These are phyloP conservation scores for Teratosphaeria nubilosa DNA, from an alignment of 2,329 filamentous ascomycete genomes.

Conservation along the genomic window DNA sequence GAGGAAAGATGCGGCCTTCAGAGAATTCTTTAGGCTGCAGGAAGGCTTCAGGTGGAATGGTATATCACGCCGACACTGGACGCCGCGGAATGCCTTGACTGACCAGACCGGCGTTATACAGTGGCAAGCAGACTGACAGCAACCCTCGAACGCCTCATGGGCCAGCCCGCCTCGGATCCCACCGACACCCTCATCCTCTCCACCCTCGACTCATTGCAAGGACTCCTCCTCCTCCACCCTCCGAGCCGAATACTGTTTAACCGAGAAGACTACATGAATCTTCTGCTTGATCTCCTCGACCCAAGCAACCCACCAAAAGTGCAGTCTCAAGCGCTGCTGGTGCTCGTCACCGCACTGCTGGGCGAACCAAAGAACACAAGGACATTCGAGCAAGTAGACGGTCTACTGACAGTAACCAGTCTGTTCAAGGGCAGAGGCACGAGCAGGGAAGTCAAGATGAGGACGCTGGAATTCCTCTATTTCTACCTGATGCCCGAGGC, in stretches of 20 bases:
- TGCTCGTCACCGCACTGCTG: constrained; percentile 79
- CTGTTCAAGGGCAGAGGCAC: constrained; percentile 86
- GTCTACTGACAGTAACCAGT: constrained; percentile 80
- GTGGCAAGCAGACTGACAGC: constrained; percentile 76
- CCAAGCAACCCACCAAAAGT: constrained; percentile 77
- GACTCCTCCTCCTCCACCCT: constrained; percentile 76
- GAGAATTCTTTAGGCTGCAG: constrained; percentile 93
- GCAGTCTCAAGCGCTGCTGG: constrained; percentile 80
- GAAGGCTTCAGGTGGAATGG: constrained; percentile 96
- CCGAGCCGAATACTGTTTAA: constrained; percentile 80
- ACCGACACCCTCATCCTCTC: constrained; percentile 84
- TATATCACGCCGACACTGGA: constrained; percentile 23
- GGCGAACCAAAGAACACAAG: constrained; percentile 80
- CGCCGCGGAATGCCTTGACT: neutral
- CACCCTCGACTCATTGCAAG: constrained; percentile 81
- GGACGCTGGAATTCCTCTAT: constrained; percentile 94
- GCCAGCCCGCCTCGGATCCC: constrained; percentile 68
- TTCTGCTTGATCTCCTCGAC: constrained; percentile 89
- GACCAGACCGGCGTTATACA: constrained; percentile 16
- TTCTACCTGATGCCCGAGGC: constrained; percentile 97
- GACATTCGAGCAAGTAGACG: constrained; percentile 84
- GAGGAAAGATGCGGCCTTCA: constrained; percentile 74
- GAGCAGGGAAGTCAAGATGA: constrained; percentile 80
- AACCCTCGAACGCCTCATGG: constrained; percentile 76
- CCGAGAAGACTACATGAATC: constrained; percentile 89